Evolutionary conservation across 306 rosid species (phyloP).

Genomic region (Cucumis melo): DNA sequence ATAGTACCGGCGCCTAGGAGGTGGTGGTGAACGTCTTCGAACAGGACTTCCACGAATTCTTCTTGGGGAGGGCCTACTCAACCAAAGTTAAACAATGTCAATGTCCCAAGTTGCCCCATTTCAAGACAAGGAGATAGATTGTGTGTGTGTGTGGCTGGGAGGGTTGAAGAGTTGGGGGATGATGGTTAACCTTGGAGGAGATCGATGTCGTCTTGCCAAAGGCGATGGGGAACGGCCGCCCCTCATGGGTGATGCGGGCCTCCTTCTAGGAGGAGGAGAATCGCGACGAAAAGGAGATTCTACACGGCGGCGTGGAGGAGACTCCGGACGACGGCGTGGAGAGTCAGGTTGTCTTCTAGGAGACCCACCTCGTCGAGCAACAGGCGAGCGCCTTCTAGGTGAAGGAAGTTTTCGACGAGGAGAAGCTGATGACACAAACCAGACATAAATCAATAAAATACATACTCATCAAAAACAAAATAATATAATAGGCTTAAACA

Average conservation of each 20-base stretch:
- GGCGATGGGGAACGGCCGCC: slow-evolving; percentile 69
- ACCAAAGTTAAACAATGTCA: background rate
- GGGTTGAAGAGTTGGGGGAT: background rate
- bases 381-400: slow-evolving; percentile 83
- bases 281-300: slow-evolving; percentile 81
- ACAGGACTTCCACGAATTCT: slow-evolving; percentile 80
- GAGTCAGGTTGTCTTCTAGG: slow-evolving; percentile 64
- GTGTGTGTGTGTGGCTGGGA: background rate
- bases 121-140: background rate
- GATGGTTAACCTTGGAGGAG: slow-evolving; percentile 59
- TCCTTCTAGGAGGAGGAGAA: slow-evolving; percentile 76
- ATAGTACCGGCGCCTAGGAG: slow-evolving; percentile 75
- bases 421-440: slow-evolving; percentile 35
- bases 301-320: slow-evolving; percentile 65
- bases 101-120: background rate
- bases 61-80: slow-evolving; percentile 50
- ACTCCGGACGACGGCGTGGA: slow-evolving; percentile 58
- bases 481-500: background rate
- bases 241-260: slow-evolving; percentile 69
- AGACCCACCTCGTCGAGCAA: slow-evolving; percentile 77
- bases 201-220: slow-evolving; percentile 62
- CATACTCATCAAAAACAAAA: background rate
- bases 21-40: slow-evolving; percentile 84
- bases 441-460: slow-evolving; percentile 11
- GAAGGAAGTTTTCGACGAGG: slow-evolving; percentile 73